Percentiles rank a stretch among this genome's conserved stretches.
phyloP scores from a whole-genome alignment of 768 basidiomycete species.

The Fomitopsis pulvina region DNA sequence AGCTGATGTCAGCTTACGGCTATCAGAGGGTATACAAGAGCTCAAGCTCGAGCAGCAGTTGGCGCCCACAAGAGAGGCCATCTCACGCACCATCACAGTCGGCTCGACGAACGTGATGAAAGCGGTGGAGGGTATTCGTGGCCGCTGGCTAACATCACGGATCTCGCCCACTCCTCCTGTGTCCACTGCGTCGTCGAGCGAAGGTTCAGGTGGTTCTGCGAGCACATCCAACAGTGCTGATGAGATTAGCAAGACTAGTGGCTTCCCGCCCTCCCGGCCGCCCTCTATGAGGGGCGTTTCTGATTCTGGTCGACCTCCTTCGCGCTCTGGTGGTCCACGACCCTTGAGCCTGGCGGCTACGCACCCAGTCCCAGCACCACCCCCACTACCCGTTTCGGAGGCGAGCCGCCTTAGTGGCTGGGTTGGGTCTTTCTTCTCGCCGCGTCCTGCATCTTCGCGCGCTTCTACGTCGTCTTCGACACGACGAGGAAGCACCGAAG shows the following conservation, averaged over 20 bases:
- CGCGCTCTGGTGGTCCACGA: constrained; percentile 15
- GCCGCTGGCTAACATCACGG: constrained; percentile 51
- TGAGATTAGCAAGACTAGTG: constrained; percentile 12
- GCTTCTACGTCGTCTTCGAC: constrained; percentile 22
- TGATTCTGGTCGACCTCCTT: background rate
- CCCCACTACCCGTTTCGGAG: constrained; percentile 11
- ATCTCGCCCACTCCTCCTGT: constrained; percentile 4
- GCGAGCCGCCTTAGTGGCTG: constrained; percentile 31
- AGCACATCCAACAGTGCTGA: constrained; percentile 9
- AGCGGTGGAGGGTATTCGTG: constrained; percentile 85
- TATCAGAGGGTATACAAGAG: constrained; percentile 92
- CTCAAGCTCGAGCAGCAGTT: constrained; percentile 89
- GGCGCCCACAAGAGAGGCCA: constrained; percentile 88
- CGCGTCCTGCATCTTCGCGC: constrained; percentile 25
- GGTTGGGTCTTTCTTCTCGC: constrained; percentile 43
- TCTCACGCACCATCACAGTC: constrained; percentile 64
- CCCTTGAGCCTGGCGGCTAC: constrained; percentile 23
- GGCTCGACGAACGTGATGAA: constrained; percentile 82
- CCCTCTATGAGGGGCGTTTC: constrained; percentile 1
- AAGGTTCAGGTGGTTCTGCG: constrained; percentile 2
- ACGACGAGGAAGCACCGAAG: constrained; percentile 4
- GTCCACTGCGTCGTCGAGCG: constrained; percentile 2
- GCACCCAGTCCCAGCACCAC: constrained; percentile 18
- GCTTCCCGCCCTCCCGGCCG: constrained; percentile 3
- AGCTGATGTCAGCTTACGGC: constrained; percentile 84